Evolutionary conservation across 225 moss, liverwort and hornwort genomes (phyloP), one percentile per base, ranked within the genome.

Genomic region (Straminergon stramineum): DNA sequence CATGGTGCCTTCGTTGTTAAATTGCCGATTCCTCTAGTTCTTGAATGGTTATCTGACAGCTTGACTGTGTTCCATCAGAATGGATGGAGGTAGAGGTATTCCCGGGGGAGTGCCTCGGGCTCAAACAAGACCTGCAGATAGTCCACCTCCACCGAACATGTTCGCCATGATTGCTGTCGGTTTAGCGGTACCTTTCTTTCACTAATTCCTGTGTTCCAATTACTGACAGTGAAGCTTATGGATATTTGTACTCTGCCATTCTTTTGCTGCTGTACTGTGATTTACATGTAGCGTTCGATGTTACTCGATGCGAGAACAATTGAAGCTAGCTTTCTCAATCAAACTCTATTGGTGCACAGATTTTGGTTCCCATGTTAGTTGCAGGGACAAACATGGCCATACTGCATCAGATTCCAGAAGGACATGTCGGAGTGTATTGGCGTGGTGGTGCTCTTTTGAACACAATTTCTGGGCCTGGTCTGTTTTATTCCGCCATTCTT

Each of bases 401-500:
- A 60, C 88, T 98, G 89, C 98, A 98, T 90, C 98, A 98, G 91
- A 94, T 98, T 73, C 98, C 98, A 53, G 98, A 98, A 93, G 98
- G 98, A 77, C 97, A 98, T 90, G 98, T 98, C 26, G 98, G 98
- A 84, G 98, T 98, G 45, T 98, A 98, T 85, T 98, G 98, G 98
- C 95, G 98, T 91, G 98, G 98, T 89, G 98, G 98, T 84, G 98
- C 98, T 84, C 92, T 98, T 74, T 89, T 98, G 91, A 96, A 96
- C 84, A 94, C 93, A 37, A 96, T 94, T 61, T 97, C 97, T 66
- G 96, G 89, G 63, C 98, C 98, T 91, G 98, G 96, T 97, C 60
- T 81, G 88, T 91, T 58, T 71, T n/a, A 48, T 71, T 55, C 70
- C 85, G 31, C 70, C 73, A 48, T 90, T 71, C 62, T 53, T 24